Evolutionary conservation across 2,329 filamentous ascomycete species (phyloP).

Genomic region (Apiospora sp.): DNA sequence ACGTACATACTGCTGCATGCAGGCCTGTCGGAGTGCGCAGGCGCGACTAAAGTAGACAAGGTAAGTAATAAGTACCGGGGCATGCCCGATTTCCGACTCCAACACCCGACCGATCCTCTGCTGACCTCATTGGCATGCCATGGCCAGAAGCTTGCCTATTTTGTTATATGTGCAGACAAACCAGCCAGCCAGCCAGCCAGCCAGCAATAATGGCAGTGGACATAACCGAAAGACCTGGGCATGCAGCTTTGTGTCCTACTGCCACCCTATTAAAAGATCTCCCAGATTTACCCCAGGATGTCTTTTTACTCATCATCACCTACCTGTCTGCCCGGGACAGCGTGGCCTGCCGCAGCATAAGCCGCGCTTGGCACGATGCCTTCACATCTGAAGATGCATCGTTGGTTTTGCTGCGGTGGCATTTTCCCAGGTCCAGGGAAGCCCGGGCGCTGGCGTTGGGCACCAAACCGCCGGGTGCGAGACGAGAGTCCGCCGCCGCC

Average conservation of each 20-base stretch:
- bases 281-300: conserved; percentile 60
- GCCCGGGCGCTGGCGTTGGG: conserved; percentile 44
- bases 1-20: background rate
- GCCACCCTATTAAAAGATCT: conserved; percentile 42
- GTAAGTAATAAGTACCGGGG: background rate
- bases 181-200: background rate
- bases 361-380: conserved; percentile 54
- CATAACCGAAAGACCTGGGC: background rate
- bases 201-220: background rate
- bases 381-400: conserved; percentile 58
- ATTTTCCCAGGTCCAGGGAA: conserved; percentile 63
- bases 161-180: background rate
- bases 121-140: background rate
- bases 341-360: conserved; percentile 61
- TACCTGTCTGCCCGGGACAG: conserved; percentile 59
- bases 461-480: conserved; percentile 26
- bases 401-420: conserved; percentile 54
- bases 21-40: background rate
- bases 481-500: conserved; percentile 45
- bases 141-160: background rate
- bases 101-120: background rate
- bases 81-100: background rate
- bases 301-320: conserved; percentile 62
- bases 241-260: background rate
- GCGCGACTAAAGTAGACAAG: background rate